These are phyloP conservation scores for Spiraea crenata DNA, from an alignment of 331 rosid species.

Conservation along the genomic window DNA sequence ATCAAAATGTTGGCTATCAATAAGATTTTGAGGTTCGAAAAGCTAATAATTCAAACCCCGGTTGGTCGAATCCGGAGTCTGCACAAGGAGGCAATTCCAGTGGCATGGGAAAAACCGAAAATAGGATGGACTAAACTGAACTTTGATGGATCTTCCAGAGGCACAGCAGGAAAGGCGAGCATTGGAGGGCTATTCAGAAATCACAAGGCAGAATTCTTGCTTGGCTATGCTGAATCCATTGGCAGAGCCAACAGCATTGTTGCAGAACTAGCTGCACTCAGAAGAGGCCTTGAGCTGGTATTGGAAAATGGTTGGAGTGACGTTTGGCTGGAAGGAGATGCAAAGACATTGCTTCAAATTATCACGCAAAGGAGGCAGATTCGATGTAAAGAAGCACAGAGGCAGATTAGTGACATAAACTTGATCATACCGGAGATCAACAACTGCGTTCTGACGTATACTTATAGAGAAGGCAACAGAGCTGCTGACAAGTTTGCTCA, in stretches of 20 bases:
- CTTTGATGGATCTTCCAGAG: conserved; percentile 68
- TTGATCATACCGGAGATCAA: conserved; percentile 43
- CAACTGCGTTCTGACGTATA: conserved; percentile 41
- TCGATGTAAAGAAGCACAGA: conserved; percentile 49
- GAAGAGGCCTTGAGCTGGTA: conserved; percentile 64
- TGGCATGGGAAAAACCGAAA: conserved; percentile 59
- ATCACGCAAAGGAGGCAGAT: conserved; percentile 40
- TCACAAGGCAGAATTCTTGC: conserved; percentile 61
- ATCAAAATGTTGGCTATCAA: conserved; percentile 32
- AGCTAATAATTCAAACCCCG: conserved; percentile 29
- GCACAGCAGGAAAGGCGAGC: conserved; percentile 46
- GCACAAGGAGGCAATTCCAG: conserved; percentile 56
- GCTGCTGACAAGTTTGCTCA: conserved; percentile 72
- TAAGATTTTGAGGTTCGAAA: conserved; percentile 33
- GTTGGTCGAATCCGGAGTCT: conserved; percentile 28
- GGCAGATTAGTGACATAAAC: conserved; percentile 47
- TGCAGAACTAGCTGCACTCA: conserved; percentile 55
- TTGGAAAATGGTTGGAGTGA: conserved; percentile 74
- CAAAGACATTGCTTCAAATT: conserved; percentile 53
- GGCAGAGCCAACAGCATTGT: conserved; percentile 58
- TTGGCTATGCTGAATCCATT: conserved; percentile 72
- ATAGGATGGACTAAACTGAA: conserved; percentile 70
- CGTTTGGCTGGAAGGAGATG: conserved; percentile 82
- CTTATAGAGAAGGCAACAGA: conserved; percentile 73
- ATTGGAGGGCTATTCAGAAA: conserved; percentile 67